phyloP scores from a whole-genome alignment of 2,329 filamentous ascomycete genomes.

The Hypoxylon sp. region DNA sequence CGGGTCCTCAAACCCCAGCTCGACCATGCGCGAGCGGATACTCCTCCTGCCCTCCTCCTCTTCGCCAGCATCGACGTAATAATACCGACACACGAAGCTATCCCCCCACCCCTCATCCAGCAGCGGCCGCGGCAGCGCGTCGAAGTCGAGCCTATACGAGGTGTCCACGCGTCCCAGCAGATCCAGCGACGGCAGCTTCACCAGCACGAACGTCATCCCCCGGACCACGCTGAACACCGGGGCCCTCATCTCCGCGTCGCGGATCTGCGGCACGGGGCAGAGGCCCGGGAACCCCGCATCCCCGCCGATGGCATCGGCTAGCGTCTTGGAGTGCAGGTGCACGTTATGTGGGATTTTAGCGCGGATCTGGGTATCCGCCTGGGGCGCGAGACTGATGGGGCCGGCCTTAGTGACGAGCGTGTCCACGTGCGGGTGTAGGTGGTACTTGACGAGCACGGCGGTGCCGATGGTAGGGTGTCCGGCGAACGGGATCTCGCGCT shows the following conservation, averaged over 20 bases:
- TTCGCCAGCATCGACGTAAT: slow-evolving; percentile 66
- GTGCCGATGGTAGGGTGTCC: slow-evolving; percentile 75
- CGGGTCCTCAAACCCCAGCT: slow-evolving; percentile 66
- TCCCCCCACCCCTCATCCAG: slow-evolving; percentile 70
- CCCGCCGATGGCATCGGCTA: slow-evolving; percentile 55
- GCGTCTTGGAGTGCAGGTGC: slow-evolving; percentile 68
- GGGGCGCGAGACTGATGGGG: slow-evolving; percentile 57
- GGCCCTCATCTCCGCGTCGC: slow-evolving; percentile 54
- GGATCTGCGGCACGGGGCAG: slow-evolving; percentile 45
- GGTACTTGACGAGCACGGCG: slow-evolving; percentile 63
- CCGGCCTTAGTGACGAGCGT: slow-evolving; percentile 71
- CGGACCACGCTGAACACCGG: slow-evolving; percentile 76
- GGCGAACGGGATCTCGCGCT: slow-evolving; percentile 72
- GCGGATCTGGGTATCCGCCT: slow-evolving; percentile 58
- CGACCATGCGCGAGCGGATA: slow-evolving; percentile 74
- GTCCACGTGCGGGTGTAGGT: slow-evolving; percentile 56
- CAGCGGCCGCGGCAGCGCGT: slow-evolving; percentile 51
- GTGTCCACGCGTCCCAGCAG: slow-evolving; percentile 64
- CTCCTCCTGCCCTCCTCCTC: slow-evolving; percentile 44
- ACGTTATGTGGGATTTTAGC: slow-evolving; percentile 78
- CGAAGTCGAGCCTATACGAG: slow-evolving; percentile 55
- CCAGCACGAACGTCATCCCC: slow-evolving; percentile 81
- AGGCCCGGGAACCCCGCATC: slow-evolving; percentile 36
- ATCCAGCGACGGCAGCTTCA: slow-evolving; percentile 73
- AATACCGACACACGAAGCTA: slow-evolving; percentile 70